phyloP scores from a whole-genome alignment of 139 green algal genomes.

The Pleodorina starrii region DNA sequence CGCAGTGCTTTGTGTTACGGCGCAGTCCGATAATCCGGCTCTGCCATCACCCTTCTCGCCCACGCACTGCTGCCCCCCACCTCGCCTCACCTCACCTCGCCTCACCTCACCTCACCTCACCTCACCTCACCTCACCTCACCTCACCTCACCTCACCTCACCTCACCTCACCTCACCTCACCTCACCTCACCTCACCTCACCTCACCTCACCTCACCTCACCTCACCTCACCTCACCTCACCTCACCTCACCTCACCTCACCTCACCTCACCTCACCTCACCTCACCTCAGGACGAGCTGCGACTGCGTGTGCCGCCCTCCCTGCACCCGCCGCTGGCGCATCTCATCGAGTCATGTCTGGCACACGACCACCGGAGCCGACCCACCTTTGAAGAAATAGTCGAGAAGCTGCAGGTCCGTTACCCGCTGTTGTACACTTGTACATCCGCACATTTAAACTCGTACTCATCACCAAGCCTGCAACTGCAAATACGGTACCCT shows the following conservation, averaged over 20 bases:
- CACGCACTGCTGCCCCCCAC: no score
- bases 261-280: background rate
- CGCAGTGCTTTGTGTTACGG: no score
- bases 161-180: background rate
- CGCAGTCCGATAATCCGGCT: no score
- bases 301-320: background rate
- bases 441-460: background rate
- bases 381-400: slow-evolving; percentile 15
- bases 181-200: background rate
- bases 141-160: background rate
- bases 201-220: background rate
- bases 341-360: slow-evolving; percentile 14
- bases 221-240: background rate
- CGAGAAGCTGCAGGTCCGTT: background rate
- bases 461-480: background rate
- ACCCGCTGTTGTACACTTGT: background rate
- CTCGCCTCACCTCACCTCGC: no score
- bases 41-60: no score
- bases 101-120: no score
- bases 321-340: slow-evolving; percentile 11
- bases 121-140: background rate
- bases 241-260: background rate
- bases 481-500: no score
- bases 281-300: background rate
- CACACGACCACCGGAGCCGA: background rate